Evolutionary conservation across 2,329 filamentous ascomycete genomes (phyloP), one percentile per base, ranked within the genome.

Genomic region (Penicillium sumatraense): DNA sequence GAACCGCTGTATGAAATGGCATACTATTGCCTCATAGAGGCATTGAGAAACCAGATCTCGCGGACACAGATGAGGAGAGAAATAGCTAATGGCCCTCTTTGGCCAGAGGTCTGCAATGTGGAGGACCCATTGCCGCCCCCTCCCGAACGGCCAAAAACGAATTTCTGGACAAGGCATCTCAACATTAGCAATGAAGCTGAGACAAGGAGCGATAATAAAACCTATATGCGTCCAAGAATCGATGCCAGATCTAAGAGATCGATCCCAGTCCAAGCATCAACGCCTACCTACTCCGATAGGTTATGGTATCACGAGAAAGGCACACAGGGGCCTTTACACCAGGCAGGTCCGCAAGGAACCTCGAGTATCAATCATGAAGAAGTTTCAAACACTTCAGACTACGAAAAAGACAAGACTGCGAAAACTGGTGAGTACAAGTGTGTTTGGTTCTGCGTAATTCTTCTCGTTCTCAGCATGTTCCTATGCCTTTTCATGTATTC

Each of bases 381-480:
- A 20, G 36, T 9, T 7, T 38, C 40, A 2, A 35, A 14, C 33
- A 49, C n/a, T n/a, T n/a, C 21, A 40, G 45, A 18, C 7, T 11
- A 21, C 35, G 35, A 9, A 48, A 42, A 46, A 2, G 11, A 46
- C 13, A 27, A 35, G 21, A 46, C n/a, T 46, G 35, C n/a, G 10
- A 38, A 18, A 21, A 35, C 49, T n/a, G 53, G 63, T 68, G 61
- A 64, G 66, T 66, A 56, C 45, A 67, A 57, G 53, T 65, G 57
- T 57, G 51, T 68, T 14, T 67, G 48, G 57, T 62, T 63, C 23
- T 8, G 56, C 16, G 56, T 68, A 16, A 57, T 58, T 13, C 2
- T 67, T 13, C 42, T 46, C n/a, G 42, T 46, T 14, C 24, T 46
- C 16, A 31, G 42, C 42, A 46, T 46, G 42, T 46, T 46, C 42